phyloP scores from a whole-genome alignment of 78 protist genomes.

The Isochrysis galbana region DNA sequence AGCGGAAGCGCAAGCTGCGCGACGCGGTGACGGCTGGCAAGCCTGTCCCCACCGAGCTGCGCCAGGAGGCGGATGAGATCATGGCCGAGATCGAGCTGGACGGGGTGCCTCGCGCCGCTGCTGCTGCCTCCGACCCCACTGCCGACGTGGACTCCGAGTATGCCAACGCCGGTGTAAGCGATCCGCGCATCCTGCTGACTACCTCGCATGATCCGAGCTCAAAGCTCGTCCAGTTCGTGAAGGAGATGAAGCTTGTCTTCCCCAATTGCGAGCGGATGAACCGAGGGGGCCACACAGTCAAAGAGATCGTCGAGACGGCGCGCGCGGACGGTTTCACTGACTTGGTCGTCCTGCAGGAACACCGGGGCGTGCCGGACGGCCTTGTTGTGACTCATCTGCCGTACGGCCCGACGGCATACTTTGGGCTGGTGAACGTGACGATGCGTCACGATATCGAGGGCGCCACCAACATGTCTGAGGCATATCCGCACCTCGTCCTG shows the following conservation, averaged over 20 bases:
- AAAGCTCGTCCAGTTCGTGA: constrained; percentile 88
- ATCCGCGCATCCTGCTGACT: constrained; percentile 94
- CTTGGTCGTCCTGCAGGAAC: constrained; percentile 94
- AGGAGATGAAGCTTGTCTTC: constrained; percentile 85
- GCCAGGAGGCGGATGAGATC: constrained; percentile 57
- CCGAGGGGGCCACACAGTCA: constrained; percentile 83
- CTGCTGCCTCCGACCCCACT: not conserved
- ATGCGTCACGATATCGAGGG: constrained; percentile 91
- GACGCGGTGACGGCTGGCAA: constrained; percentile 64
- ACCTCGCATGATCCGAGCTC: constrained; percentile 93
- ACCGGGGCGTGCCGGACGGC: constrained; percentile 91
- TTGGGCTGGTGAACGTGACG: constrained; percentile 85
- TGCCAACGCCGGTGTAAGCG: constrained; percentile 88
- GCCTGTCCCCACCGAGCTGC: constrained; percentile 84
- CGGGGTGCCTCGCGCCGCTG: not conserved
- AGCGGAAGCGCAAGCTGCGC: constrained; percentile 63
- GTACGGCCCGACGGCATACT: constrained; percentile 99
- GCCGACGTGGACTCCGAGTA: constrained; percentile 96
- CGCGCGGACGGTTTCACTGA: constrained; percentile 91
- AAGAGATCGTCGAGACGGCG: constrained; percentile 86
- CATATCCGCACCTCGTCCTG: constrained; percentile 95
- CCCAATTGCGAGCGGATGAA: constrained; percentile 94
- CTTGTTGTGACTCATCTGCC: constrained; percentile 90
- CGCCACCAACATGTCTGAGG: constrained; percentile 10
- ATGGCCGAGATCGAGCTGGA: constrained; percentile 58